Conservation (phyloP, 352 stramenopile species). For the Phytophthora megakarya region DNA sequence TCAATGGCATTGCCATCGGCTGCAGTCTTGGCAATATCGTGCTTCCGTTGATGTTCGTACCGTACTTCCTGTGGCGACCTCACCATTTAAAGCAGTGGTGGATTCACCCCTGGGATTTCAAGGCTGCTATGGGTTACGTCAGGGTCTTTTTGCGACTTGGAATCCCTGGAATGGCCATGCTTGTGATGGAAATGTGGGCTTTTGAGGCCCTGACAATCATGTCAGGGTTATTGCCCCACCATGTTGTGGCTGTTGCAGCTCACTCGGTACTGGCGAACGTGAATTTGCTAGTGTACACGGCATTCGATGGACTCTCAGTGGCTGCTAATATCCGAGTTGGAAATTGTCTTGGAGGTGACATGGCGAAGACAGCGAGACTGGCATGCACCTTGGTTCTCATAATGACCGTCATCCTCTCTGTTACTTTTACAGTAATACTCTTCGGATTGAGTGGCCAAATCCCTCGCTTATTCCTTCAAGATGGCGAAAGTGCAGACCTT, state of each 20-base stretch:
- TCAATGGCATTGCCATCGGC: slow-evolving; percentile 67
- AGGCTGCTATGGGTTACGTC: slow-evolving; percentile 32
- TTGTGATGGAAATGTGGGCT: slow-evolving; percentile 54
- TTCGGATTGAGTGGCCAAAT: slow-evolving; percentile 26
- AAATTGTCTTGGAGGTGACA: slow-evolving; percentile 51
- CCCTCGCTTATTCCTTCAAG: slow-evolving; percentile 43
- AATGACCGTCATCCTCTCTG: slow-evolving; percentile 30
- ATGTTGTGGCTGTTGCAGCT: slow-evolving; percentile 50
- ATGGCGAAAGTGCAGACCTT: slow-evolving; percentile 35
- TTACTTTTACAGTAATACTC: slow-evolving; percentile 28
- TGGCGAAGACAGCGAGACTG: slow-evolving; percentile 43
- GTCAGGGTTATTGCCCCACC: slow-evolving; percentile 49
- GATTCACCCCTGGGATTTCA: slow-evolving; percentile 39
- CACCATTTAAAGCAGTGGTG: slow-evolving; percentile 41
- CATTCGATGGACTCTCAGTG: slow-evolving; percentile 54
- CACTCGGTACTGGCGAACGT: slow-evolving; percentile 66
- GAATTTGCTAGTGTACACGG: slow-evolving; percentile 57
- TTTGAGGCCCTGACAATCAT: slow-evolving; percentile 61
- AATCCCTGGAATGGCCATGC: background rate
- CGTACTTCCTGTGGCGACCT: slow-evolving; percentile 51
- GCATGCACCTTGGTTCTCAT: slow-evolving; percentile 36
- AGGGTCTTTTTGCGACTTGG: slow-evolving; percentile 52
- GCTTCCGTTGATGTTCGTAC: slow-evolving; percentile 47
- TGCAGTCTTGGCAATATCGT: slow-evolving; percentile 50
- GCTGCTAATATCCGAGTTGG: slow-evolving; percentile 63